Evolutionary conservation across 495 filamentous ascomycete genomes (phyloP).

Genomic region (Neurospora sublineolata): DNA sequence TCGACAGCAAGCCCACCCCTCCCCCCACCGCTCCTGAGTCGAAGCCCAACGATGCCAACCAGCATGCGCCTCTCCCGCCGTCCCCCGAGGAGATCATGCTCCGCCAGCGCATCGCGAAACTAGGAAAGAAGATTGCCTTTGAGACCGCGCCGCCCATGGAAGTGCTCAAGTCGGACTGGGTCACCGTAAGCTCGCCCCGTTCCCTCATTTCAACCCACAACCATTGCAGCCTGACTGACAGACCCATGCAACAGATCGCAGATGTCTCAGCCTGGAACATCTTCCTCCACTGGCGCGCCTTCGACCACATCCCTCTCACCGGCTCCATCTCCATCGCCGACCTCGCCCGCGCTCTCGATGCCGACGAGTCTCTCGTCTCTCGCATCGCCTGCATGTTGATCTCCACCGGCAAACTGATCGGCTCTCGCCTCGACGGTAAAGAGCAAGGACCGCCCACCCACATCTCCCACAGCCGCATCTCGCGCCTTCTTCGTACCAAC

Average conservation of each 20-base stretch:
- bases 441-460: slow-evolving; percentile 1
- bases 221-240: neutral
- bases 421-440: neutral
- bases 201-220: no score
- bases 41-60: neutral
- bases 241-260: slow-evolving; percentile 2
- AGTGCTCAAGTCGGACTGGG: slow-evolving; percentile 15
- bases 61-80: neutral
- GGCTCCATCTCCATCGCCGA: slow-evolving; percentile 18
- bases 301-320: slow-evolving; percentile 19
- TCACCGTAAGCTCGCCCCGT: slow-evolving; percentile 6
- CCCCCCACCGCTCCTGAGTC: neutral
- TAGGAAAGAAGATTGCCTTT: slow-evolving; percentile 13
- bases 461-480: slow-evolving; percentile 15
- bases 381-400: slow-evolving; percentile 14
- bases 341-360: slow-evolving; percentile 12
- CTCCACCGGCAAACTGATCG: slow-evolving; percentile 8
- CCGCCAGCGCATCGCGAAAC: slow-evolving; percentile 7
- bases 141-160: slow-evolving; percentile 12
- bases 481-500: slow-evolving; percentile 8
- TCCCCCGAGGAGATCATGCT: neutral
- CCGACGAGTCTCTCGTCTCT: slow-evolving; percentile 17
- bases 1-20: neutral
- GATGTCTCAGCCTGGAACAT: slow-evolving; percentile 15
- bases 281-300: slow-evolving; percentile 22